A percentile compares a stretch with the other conserved stretches of the same genome.
These are phyloP conservation scores for Ajuga reptans DNA, from an alignment of 305 asterid genomes.

Conservation along the genomic window DNA sequence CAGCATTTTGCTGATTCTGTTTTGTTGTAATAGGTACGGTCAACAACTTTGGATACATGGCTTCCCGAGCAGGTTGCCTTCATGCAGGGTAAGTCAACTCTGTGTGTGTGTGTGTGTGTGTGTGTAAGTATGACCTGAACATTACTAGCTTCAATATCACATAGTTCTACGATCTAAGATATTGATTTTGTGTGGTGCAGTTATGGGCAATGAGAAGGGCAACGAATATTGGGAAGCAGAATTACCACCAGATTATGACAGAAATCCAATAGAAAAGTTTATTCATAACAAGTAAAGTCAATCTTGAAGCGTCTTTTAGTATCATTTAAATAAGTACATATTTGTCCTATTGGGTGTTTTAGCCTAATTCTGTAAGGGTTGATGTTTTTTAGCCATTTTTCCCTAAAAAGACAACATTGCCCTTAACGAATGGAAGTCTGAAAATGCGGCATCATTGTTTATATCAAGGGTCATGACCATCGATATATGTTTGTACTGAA, in stretches of 20 bases:
- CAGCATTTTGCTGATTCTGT: background rate
- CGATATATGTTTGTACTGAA: too few relatives aligned
- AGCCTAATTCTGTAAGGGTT: too few relatives aligned
- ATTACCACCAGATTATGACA: conserved; percentile 38
- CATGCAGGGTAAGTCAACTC: conserved; percentile 60
- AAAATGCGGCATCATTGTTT: too few relatives aligned
- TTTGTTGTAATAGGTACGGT: conserved; percentile 53
- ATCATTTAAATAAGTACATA: background rate
- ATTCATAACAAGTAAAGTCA: conserved; percentile 57
- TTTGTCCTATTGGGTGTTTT: too few relatives aligned
- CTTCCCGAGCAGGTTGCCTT: conserved; percentile 79
- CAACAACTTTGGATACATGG: conserved; percentile 89
- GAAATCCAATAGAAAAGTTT: conserved; percentile 53
- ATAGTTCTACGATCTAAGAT: background rate
- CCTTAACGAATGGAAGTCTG: too few relatives aligned
- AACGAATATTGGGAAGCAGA: conserved; percentile 80
- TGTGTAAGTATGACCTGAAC: background rate
- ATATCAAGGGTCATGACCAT: too few relatives aligned
- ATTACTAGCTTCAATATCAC: background rate
- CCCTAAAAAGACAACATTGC: too few relatives aligned
- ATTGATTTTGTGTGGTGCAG: conserved; percentile 31
- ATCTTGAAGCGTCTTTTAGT: background rate
- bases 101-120: background rate
- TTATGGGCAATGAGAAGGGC: conserved; percentile 60
- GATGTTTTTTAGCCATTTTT: too few relatives aligned